phyloP scores from a whole-genome alignment of 2,329 filamentous ascomycete species.

The Fusarium euwallaceae region DNA sequence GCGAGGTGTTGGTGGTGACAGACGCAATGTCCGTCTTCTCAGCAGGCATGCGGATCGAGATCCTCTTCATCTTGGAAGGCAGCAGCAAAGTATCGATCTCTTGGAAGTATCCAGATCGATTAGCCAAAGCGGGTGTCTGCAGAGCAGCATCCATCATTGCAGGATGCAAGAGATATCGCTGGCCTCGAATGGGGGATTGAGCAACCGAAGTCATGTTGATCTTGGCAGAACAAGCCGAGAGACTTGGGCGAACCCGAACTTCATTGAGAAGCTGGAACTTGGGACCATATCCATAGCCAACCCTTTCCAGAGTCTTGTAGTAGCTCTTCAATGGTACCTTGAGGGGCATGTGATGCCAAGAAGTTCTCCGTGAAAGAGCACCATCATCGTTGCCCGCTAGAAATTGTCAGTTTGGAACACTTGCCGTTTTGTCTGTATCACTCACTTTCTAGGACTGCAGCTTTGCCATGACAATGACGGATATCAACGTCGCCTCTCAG shows the following conservation, averaged over 20 bases:
- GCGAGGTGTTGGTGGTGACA: conserved; percentile 37
- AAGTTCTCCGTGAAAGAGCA: conserved; percentile 24
- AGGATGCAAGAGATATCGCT: conserved; percentile 40
- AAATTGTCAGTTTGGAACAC: conserved; percentile 8
- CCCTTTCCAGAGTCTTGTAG: conserved; percentile 40
- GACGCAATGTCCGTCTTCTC: conserved; percentile 33
- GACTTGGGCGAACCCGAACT: conserved; percentile 37
- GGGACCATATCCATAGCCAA: conserved; percentile 42
- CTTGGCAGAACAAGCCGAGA: conserved; percentile 40
- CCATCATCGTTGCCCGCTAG: neutral
- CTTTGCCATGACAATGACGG: conserved; percentile 39
- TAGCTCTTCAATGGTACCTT: conserved; percentile 41
- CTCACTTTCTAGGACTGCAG: conserved; percentile 35
- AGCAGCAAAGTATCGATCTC: conserved; percentile 41
- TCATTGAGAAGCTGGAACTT: conserved; percentile 42
- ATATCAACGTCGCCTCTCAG: conserved; percentile 43
- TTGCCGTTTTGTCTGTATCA: neutral
- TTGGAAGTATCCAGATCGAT: conserved; percentile 40
- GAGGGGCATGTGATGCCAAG: conserved; percentile 42
- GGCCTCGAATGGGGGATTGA: conserved; percentile 36
- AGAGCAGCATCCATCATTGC: conserved; percentile 44
- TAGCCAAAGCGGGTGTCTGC: conserved; percentile 40
- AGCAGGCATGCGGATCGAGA: conserved; percentile 40
- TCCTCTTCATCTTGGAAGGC: conserved; percentile 39
- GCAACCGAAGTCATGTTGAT: conserved; percentile 35